Conservation (phyloP, 768 basidiomycete genomes). For the Piloderma croceum region DNA sequence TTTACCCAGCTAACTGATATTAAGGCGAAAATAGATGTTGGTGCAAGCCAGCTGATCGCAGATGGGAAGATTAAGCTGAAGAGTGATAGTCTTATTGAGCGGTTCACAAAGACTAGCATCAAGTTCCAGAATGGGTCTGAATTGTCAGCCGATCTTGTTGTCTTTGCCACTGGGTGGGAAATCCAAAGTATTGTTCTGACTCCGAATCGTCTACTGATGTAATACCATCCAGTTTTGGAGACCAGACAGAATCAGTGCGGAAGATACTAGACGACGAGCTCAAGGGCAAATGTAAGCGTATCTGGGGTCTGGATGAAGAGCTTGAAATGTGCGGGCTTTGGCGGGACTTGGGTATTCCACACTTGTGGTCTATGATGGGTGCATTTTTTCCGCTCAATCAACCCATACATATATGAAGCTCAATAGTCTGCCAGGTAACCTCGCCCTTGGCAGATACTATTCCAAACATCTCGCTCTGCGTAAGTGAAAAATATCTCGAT, state of each 20-base stretch:
- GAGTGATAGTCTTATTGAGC: constrained; percentile 33
- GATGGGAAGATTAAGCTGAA: constrained; percentile 39
- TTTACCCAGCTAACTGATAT: not conserved
- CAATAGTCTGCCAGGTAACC: constrained; percentile 1
- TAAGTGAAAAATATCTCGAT: not conserved
- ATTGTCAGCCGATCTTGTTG: constrained; percentile 42
- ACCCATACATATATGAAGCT: not conserved
- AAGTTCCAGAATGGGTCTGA: constrained; percentile 37
- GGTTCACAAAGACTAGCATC: constrained; percentile 34
- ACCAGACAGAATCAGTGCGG: constrained; percentile 22
- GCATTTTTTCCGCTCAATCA: not conserved
- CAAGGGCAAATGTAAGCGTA: constrained; percentile 4
- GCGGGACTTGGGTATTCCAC: constrained; percentile 13
- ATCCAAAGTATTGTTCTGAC: too few species aligned
- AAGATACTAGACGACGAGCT: constrained; percentile 28
- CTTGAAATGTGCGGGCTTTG: constrained; percentile 19
- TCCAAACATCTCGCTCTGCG: constrained; percentile 8
- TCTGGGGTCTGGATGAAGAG: constrained; percentile 33
- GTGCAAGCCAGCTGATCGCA: constrained; percentile 30
- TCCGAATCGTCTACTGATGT: too few species aligned
- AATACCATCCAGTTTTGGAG: too few species aligned
- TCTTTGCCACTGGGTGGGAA: constrained; percentile 43
- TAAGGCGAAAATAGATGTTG: constrained; percentile 15
- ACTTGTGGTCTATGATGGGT: constrained; percentile 17
- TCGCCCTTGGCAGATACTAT: constrained; percentile 8